These are phyloP conservation scores for Pythium aphanidermatum DNA, from an alignment of 352 stramenopile genomes.

Conservation along the genomic window DNA sequence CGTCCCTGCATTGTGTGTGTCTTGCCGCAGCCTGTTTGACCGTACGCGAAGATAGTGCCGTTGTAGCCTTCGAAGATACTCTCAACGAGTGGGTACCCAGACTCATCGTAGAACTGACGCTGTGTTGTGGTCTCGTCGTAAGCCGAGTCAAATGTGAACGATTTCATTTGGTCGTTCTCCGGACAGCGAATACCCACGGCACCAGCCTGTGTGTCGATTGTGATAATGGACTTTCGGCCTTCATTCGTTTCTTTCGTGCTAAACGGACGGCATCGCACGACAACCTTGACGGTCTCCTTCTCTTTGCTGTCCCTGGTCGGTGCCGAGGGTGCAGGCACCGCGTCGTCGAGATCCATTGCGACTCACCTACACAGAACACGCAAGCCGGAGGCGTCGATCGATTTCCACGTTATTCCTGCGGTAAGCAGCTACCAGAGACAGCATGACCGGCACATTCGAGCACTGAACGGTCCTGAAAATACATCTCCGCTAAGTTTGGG, in stretches of 20 bases:
- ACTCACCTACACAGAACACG: background rate
- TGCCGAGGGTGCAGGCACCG: background rate
- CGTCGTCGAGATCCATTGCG: constrained; percentile 3
- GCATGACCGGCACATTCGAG: too few relatives aligned
- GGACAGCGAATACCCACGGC: constrained; percentile 74
- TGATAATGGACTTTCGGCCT: constrained; percentile 78
- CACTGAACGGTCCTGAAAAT: too few relatives aligned
- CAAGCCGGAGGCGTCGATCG: too few relatives aligned
- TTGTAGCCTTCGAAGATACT: constrained; percentile 91
- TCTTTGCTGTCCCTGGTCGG: constrained; percentile 27
- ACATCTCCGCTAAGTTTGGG: too few relatives aligned
- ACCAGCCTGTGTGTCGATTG: constrained; percentile 53
- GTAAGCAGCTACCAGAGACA: too few relatives aligned
- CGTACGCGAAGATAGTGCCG: constrained; percentile 90
- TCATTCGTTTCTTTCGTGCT: constrained; percentile 83
- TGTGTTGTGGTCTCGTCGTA: constrained; percentile 85
- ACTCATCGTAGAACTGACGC: constrained; percentile 84
- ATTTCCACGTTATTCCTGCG: too few relatives aligned
- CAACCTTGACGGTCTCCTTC: constrained; percentile 86
- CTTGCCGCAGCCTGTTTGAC: constrained; percentile 81
- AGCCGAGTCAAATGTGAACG: constrained; percentile 89
- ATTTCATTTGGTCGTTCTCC: constrained; percentile 72
- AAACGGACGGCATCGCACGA: constrained; percentile 82
- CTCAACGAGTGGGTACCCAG: constrained; percentile 82
- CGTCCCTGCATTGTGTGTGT: constrained; percentile 85